A percentile compares a stretch with the other conserved stretches of the same genome.
Conservation (phyloP, 352 stramenopile species). For the Globisporangium alternatum region DNA sequence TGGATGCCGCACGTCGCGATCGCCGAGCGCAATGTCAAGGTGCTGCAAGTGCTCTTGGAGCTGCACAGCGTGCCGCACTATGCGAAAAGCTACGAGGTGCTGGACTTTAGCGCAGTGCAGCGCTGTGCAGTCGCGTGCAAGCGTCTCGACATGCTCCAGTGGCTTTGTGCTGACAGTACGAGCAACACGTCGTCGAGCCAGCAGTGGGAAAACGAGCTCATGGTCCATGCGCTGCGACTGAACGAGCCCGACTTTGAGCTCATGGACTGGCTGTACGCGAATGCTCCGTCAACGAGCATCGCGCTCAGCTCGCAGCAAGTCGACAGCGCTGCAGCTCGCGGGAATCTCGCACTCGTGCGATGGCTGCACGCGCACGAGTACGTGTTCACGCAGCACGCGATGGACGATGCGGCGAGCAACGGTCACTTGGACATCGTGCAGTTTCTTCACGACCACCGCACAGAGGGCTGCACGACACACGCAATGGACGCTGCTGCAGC, state of each 20-base stretch:
- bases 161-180: neutral
- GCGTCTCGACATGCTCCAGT: slow-evolving; percentile 11
- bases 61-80: slow-evolving; percentile 10
- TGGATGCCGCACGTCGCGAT: slow-evolving; percentile 17
- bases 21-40: slow-evolving; percentile 1
- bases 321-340: slow-evolving; percentile 7
- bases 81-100: neutral
- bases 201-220: slow-evolving; percentile 11
- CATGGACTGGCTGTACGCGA: slow-evolving; percentile 13
- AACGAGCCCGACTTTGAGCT: slow-evolving; percentile 1
- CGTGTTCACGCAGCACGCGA: slow-evolving; percentile 5
- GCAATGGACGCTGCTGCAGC: slow-evolving; percentile 12
- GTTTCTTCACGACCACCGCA: slow-evolving; percentile 6
- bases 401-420: slow-evolving; percentile 12
- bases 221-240: slow-evolving; percentile 8
- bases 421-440: slow-evolving; percentile 4
- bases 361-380: slow-evolving; percentile 14
- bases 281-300: slow-evolving; percentile 7
- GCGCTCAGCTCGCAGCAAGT: slow-evolving; percentile 5
- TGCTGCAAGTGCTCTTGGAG: slow-evolving; percentile 9
- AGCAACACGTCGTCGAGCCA: neutral
- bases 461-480: slow-evolving; percentile 7
- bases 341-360: slow-evolving; percentile 2
- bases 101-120: slow-evolving; percentile 9
- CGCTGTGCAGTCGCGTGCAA: slow-evolving; percentile 14